Conservation (phyloP, 1,284 basidiomycete genomes). For the Albatrellus sp. region DNA sequence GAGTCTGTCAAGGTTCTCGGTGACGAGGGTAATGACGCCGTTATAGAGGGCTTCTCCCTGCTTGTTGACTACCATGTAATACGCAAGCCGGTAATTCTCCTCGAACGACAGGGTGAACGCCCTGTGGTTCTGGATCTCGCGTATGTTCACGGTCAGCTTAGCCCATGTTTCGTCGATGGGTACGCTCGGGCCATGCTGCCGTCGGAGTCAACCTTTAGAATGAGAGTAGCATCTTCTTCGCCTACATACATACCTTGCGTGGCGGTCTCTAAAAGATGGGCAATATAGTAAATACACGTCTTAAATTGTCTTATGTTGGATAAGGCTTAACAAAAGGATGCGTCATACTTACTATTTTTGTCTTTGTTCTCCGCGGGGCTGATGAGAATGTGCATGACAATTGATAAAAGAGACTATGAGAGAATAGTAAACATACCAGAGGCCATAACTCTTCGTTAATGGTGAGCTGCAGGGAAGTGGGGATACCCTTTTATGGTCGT, state of each 20-base stretch:
- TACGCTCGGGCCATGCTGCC: constrained; percentile 56
- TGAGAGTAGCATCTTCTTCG: neutral
- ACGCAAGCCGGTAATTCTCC: constrained; percentile 90
- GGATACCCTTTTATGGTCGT: neutral
- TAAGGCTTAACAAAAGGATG: constrained; percentile 2
- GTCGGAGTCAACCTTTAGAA: constrained; percentile 2
- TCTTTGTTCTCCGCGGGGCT: constrained; percentile 19
- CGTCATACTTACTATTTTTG: constrained; percentile 29
- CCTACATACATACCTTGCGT: constrained; percentile 28
- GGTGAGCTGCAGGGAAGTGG: neutral
- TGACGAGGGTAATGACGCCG: constrained; percentile 72
- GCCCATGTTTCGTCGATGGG: constrained; percentile 67
- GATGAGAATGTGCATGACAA: neutral
- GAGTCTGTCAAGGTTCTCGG: constrained; percentile 74
- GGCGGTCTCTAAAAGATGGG: constrained; percentile 34
- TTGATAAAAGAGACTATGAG: neutral
- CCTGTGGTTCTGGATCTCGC: constrained; percentile 93
- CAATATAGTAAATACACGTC: neutral
- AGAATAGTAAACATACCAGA: constrained; percentile 11
- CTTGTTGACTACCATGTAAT: constrained; percentile 87
- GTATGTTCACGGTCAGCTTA: constrained; percentile 72
- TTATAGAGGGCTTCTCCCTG: constrained; percentile 83
- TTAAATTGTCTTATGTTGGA: too few species aligned
- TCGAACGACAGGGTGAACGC: constrained; percentile 91
- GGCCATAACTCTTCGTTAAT: constrained; percentile 9